Conservation (phyloP, 345 rosid genomes). For the Lumnitzera racemosa region DNA sequence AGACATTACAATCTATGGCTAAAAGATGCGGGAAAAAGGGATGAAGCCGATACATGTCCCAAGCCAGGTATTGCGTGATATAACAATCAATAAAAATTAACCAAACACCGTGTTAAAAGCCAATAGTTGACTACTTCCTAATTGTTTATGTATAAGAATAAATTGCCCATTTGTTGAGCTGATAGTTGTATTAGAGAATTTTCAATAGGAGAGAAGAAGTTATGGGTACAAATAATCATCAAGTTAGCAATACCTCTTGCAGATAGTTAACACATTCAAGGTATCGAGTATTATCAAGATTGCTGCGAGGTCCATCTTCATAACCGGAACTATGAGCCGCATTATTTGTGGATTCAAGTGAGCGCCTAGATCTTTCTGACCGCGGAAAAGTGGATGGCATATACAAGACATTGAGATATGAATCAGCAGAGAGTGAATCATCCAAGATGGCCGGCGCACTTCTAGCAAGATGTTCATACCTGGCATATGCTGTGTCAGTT, state of each 20-base stretch:
- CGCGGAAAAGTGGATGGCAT: constrained; percentile 98
- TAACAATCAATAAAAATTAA: no score
- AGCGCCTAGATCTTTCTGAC: constrained; percentile 77
- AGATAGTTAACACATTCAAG: constrained; percentile 72
- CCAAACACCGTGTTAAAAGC: no score
- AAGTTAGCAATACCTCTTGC: constrained; percentile 60
- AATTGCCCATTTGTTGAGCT: no score
- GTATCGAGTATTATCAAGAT: constrained; percentile 70
- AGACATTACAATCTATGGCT: no score
- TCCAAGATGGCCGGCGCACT: constrained; percentile 97
- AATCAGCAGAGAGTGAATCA: constrained; percentile 95
- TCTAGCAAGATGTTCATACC: constrained; percentile 96
- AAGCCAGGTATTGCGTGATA: no score
- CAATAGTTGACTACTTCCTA: no score
- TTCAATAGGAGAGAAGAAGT: neutral
- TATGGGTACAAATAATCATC: neutral
- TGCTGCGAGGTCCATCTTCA: constrained; percentile 88
- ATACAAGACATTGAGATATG: constrained; percentile 83
- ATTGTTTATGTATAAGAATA: no score
- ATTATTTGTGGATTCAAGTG: constrained; percentile 46
- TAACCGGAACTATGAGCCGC: constrained; percentile 37
- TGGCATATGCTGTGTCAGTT: constrained; percentile 24
- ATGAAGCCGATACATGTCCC: no score
- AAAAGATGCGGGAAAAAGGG: no score
- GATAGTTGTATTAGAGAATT: no score